Percentiles rank a stretch among this genome's conserved stretches.
These are phyloP conservation scores for Auricularia auricula-judae DNA, from an alignment of 768 basidiomycete genomes.

Conservation along the genomic window DNA sequence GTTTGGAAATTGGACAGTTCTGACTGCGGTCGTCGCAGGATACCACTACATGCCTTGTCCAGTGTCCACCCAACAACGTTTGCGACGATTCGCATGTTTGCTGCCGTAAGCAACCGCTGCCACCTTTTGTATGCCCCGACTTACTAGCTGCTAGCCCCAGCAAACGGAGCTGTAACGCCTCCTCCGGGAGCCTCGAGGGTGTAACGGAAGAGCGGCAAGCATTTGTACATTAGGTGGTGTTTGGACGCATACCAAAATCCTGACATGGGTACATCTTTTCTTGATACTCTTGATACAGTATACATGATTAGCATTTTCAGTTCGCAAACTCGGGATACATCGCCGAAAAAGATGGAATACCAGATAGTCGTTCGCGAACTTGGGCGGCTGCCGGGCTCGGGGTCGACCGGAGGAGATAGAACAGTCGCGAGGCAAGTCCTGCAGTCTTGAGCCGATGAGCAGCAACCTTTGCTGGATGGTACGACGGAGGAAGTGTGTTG, in stretches of 20 bases:
- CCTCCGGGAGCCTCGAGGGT: too few relatives aligned
- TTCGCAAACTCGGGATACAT: constrained; percentile 38
- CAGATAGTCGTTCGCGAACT: constrained; percentile 48
- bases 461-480: constrained; percentile 17
- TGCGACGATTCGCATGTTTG: background rate
- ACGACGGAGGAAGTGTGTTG: constrained; percentile 39
- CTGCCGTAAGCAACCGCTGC: background rate
- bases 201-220: too few relatives aligned
- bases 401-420: constrained; percentile 44
- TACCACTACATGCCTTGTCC: background rate
- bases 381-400: constrained; percentile 41
- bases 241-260: too few relatives aligned
- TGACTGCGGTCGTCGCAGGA: background rate
- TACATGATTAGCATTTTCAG: constrained; percentile 4
- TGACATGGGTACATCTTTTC: background rate
- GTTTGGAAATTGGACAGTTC: background rate
- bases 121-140: background rate
- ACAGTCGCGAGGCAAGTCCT: constrained; percentile 55
- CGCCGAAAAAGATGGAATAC: constrained; percentile 54
- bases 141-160: constrained; percentile 18
- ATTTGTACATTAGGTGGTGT: too few relatives aligned
- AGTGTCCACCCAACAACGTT: background rate
- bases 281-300: background rate
- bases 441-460: constrained; percentile 25
- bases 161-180: constrained; percentile 10